Base-by-base conservation (phyloP, 768 basidiomycete species). In the Leccinum variicolor region DNA sequence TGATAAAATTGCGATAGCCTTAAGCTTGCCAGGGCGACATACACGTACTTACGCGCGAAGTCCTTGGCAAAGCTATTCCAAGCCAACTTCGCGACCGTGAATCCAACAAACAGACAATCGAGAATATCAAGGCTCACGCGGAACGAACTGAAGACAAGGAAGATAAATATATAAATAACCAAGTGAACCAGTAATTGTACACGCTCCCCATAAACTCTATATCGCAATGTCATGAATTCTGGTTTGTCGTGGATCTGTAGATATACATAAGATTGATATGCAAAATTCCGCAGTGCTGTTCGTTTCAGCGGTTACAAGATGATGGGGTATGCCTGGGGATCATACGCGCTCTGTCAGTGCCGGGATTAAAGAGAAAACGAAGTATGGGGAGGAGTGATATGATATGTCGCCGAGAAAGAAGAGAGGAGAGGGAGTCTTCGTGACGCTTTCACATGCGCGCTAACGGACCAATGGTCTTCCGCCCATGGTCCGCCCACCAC, bases 401-500 rank as follows among this genome's bases (percentile, higher is more conserved):
- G 36, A 36, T 36, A 36, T 17, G 17, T 17, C 3, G 17, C 34
- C 41, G n/a, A 10, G 19, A 21, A 43, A 19, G 19, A 43, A 43
- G 11, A 43, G 41, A 13, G 21, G 43, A 23, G 45, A 46, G 11
- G 13, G 45, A 46, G 23, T 9, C 2, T 9, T 13, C 7, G 5
- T 33, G 25, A 19, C 19, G 19, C 28, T 14, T 21, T 31, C 46
- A 65, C 57, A 59, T n/a, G 29, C 58, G 56, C 10, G 63, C 66
- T 56, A 66, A 29, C 43, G 47, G 31, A 10, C 34, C 62, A 29
- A 61, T 54, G 46, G 43, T 57, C 15, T 51, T 45, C 26, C 66
- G 58, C 1, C 76, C 78, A 6, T 69, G 56, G 14, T 70, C 67
- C 1, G 43, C 57, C 81, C 80, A 83, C 80, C 83, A 85, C 54